These are phyloP conservation scores for Sporothrix brunneoviolacea DNA, from an alignment of 2,329 filamentous ascomycete genomes.

Conservation along the genomic window DNA sequence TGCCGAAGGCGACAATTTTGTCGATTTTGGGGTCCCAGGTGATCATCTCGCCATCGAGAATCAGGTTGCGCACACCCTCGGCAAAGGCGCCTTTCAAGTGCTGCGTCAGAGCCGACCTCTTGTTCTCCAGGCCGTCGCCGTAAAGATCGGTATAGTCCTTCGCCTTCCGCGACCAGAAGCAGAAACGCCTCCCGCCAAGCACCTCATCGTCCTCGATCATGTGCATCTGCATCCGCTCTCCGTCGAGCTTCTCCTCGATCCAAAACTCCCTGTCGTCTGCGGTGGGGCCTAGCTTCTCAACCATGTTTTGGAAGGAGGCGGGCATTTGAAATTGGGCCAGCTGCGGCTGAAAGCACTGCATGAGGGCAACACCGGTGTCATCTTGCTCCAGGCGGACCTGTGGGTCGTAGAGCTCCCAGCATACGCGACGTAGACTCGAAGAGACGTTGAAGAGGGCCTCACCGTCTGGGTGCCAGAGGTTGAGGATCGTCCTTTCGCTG, in stretches of 20 bases:
- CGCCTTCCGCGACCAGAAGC: constrained; percentile 91
- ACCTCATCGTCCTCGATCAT: constrained; percentile 65
- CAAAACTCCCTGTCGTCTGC: constrained; percentile 75
- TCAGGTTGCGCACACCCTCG: constrained; percentile 71
- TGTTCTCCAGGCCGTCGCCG: constrained; percentile 67
- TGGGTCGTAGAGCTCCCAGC: constrained; percentile 83
- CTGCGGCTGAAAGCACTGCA: constrained; percentile 96
- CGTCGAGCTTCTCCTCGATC: constrained; percentile 97
- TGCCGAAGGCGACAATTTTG: constrained; percentile 83
- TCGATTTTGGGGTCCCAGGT: constrained; percentile 88
- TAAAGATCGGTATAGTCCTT: constrained; percentile 97
- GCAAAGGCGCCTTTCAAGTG: constrained; percentile 74
- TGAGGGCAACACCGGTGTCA: constrained; percentile 67
- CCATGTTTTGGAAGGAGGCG: constrained; percentile 69
- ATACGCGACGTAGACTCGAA: constrained; percentile 81
- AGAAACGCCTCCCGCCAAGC: constrained; percentile 66
- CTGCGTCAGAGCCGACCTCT: constrained; percentile 69
- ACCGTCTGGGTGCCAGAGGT: constrained; percentile 74
- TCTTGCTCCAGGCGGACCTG: constrained; percentile 66
- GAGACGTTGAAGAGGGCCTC: constrained; percentile 81
- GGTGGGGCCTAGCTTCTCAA: constrained; percentile 57
- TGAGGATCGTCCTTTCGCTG: constrained; percentile 81
- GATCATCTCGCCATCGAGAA: constrained; percentile 97
- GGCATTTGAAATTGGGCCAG: constrained; percentile 87
- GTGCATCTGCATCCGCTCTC: constrained; percentile 94